Base-by-base conservation (phyloP, 2,329 filamentous ascomycete genomes). In the Botryotinia globosa region DNA sequence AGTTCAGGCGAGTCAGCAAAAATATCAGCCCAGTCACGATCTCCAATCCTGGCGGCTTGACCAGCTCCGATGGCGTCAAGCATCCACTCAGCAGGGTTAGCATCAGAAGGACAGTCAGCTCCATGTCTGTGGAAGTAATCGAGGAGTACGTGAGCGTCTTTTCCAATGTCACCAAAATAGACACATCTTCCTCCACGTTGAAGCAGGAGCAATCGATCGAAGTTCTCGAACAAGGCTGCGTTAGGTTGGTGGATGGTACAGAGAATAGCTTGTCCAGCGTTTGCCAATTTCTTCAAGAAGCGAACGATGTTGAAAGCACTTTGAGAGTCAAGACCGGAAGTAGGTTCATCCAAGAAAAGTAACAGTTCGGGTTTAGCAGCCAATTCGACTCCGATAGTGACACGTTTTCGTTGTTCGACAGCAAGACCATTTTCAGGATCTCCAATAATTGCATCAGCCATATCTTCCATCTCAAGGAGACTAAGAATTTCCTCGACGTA, bases 221-320 rank as follows among this genome's bases (percentile, higher is more conserved):
- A 92, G 77, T 90, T 87, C 77, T 91, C 89, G 76, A 92, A 92
- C 0, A 92, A 82, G 1, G 89, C 87, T n/a, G 88, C 88, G 68
- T 89, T 91, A 0, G 90, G 90, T 76, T 92, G 90, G 82, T 92
- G 90, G 70, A 92, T 92, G 0, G 90, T 92, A 78, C 89, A 91
- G 2, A 92, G 83, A 76, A 92, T 89, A 32, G 90, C 90, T 78
- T 92, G 90, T 1, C 90, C 90, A 37, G 88, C 88, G 70, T 84
- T 82, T 76, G 87, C 85, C 3, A 89, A 82, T 77, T 89, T 89
- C 54, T 85, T 85, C 32, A 89, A 81, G 82, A 89, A 88, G 70
- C 86, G 85, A 59, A 89, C 86, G 71, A 89, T 89, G 77, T 89
- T 89, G 81, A 87, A 89, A 18, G 87, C 87, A 73, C 83, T 85